A percentile compares a stretch with the other conserved stretches of the same genome.
Evolutionary conservation across 2,329 filamentous ascomycete genomes (phyloP).

Genomic region (Colletotrichum horii): DNA sequence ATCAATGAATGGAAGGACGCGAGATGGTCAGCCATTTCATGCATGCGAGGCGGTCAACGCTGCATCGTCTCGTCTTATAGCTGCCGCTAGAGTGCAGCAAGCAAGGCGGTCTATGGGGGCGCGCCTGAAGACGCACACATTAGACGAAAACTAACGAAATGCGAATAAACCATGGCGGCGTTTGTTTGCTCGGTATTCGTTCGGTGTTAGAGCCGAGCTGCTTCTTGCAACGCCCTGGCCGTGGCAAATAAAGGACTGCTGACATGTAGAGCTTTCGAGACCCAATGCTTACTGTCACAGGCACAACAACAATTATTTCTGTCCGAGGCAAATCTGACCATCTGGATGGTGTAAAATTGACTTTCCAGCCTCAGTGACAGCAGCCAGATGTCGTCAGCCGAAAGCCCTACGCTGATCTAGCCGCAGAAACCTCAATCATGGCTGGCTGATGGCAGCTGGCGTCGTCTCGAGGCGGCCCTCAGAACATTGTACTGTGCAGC

Average conservation of each 20-base stretch:
- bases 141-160: background rate
- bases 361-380: background rate
- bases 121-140: background rate
- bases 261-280: background rate
- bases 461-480: background rate
- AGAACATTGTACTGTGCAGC: background rate
- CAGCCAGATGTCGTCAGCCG: background rate
- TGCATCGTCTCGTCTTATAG: background rate
- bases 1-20: background rate
- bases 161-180: background rate
- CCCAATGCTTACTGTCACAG: background rate
- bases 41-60: background rate
- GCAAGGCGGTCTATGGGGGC: background rate
- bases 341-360: background rate
- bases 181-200: background rate
- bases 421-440: background rate
- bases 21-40: background rate
- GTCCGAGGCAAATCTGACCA: background rate
- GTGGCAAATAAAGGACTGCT: background rate
- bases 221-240: background rate
- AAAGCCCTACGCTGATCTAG: background rate
- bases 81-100: background rate
- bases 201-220: background rate
- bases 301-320: background rate
- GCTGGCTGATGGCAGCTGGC: background rate